phyloP scores from a whole-genome alignment of 805 yeast species.

The Ogataea nitratoaversa region DNA sequence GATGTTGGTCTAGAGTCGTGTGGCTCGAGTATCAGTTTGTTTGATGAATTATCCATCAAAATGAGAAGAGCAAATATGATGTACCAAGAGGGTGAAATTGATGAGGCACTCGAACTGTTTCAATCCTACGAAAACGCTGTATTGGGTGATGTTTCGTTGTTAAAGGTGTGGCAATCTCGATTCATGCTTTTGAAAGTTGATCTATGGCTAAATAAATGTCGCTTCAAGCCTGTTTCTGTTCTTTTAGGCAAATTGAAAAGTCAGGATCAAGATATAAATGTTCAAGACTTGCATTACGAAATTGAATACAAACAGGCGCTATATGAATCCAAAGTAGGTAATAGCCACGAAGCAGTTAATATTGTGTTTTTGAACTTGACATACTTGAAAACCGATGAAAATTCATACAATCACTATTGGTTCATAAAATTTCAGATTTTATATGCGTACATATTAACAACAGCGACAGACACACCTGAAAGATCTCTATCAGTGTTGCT shows the following conservation, averaged over 20 bases:
- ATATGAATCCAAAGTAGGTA: conserved; percentile 18
- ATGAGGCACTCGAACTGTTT: conserved; percentile 34
- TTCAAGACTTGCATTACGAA: conserved; percentile 27
- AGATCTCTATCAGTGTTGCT: conserved; percentile 48
- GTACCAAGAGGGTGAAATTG: conserved; percentile 38
- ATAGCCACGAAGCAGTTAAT: conserved; percentile 19
- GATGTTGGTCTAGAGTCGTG: conserved; percentile 42
- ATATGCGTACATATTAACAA: conserved; percentile 40
- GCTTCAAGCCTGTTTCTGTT: conserved; percentile 32
- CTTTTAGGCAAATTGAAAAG: conserved; percentile 29
- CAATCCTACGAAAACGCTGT: conserved; percentile 27
- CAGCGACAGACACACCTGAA: conserved; percentile 37
- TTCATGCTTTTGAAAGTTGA: conserved; percentile 36
- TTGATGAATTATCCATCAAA: conserved; percentile 36
- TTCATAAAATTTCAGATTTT: conserved; percentile 43
- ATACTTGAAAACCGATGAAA: conserved; percentile 18
- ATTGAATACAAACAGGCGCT: conserved; percentile 22
- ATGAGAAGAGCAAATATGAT: conserved; percentile 37
- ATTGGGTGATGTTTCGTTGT: conserved; percentile 34
- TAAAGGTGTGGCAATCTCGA: conserved; percentile 38
- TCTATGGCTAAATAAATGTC: conserved; percentile 36
- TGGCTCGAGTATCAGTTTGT: conserved; percentile 28
- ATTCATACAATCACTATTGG: conserved; percentile 37
- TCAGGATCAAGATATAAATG: conserved; percentile 31
- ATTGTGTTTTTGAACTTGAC: conserved; percentile 20